phyloP scores from a whole-genome alignment of 805 yeast species.

The Sugiyamaella floridensis region DNA sequence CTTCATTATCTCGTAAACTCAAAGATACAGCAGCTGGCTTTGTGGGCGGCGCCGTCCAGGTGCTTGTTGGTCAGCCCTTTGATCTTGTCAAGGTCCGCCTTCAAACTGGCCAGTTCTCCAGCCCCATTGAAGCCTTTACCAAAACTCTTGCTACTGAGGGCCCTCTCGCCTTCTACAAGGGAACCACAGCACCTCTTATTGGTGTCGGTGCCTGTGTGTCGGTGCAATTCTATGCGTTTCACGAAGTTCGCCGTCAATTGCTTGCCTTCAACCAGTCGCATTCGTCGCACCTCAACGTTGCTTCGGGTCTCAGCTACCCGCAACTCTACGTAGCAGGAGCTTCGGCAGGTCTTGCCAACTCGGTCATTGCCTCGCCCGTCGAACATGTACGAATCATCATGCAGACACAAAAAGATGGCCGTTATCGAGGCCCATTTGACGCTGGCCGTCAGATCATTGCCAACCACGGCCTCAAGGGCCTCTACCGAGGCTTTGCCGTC shows the following conservation, averaged over 20 bases:
- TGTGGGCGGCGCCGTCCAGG: slow-evolving; percentile 50
- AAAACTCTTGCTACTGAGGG: slow-evolving; percentile 56
- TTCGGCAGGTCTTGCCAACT: slow-evolving; percentile 57
- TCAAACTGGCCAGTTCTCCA: slow-evolving; percentile 58
- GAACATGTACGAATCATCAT: slow-evolving; percentile 59
- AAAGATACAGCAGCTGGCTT: slow-evolving; percentile 51
- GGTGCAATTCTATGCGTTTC: slow-evolving; percentile 63
- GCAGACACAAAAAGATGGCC: slow-evolving; percentile 41
- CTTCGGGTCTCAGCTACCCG: slow-evolving; percentile 37
- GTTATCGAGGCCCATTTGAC: slow-evolving; percentile 38
- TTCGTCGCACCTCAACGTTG: neutral
- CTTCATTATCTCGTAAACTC: slow-evolving; percentile 38
- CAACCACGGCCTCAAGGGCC: slow-evolving; percentile 40
- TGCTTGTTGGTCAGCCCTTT: slow-evolving; percentile 57
- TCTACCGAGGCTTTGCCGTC: slow-evolving; percentile 49
- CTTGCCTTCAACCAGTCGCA: slow-evolving; percentile 26
- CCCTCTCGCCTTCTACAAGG: slow-evolving; percentile 54
- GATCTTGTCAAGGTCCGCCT: slow-evolving; percentile 64
- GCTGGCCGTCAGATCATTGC: slow-evolving; percentile 39
- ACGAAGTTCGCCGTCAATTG: slow-evolving; percentile 57
- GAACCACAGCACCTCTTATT: slow-evolving; percentile 61
- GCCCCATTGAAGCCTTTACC: slow-evolving; percentile 46
- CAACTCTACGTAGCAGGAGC: slow-evolving; percentile 61
- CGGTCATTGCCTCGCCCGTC: slow-evolving; percentile 57
- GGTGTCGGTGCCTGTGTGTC: slow-evolving; percentile 69